Evolutionary conservation across 2,329 filamentous ascomycete genomes (phyloP), one percentile per base, ranked within the genome.

Genomic region (Talaromyces sp.): DNA sequence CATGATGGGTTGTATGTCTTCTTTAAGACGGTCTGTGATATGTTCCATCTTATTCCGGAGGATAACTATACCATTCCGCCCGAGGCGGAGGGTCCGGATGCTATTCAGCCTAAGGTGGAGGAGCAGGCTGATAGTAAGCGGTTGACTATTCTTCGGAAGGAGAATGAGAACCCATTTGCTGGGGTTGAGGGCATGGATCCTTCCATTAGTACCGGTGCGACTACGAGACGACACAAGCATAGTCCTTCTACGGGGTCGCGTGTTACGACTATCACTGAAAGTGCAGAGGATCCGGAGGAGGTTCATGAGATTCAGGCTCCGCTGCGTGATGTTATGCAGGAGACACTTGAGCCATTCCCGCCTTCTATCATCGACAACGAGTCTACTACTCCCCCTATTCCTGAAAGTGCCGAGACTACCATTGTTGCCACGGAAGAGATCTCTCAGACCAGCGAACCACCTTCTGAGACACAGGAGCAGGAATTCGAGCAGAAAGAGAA

Each of bases 21-120:
- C 67, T 99, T 97, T 81, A 97, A 97, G 80, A 94, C 89, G 0
- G 92, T 97, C 19, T 97, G 93, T 73, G 94, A 99, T 70, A 82
- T 88, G 63, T 97, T 96, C 73, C 87, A 88, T 62, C 80, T 97
- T 55, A 86, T 99, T 27, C 91, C 91, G 1, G 86, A 90, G 46
- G 94, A 97, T 75, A 97, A 95, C 70, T 97, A 97, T 76, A 97
- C 95, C 55, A 86, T 99, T 40, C 93, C 94, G 1, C 85, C 89
- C 2, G 93, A 97, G 72, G 93, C 94, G 3, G 93, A 97, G 72
- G 93, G 92, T 0, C 76, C 91, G 2, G 90, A 93, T 58, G 75
- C 77, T 13, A 54, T 64, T 20, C 61, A 62, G 43, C 60, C 63
- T 14, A 49, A 54, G 20, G 49, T 56, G 36, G 54, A 62, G 40